These are phyloP conservation scores for Byssoonygena ceratinophila DNA, from an alignment of 2,329 filamentous ascomycete species.

Conservation along the genomic window DNA sequence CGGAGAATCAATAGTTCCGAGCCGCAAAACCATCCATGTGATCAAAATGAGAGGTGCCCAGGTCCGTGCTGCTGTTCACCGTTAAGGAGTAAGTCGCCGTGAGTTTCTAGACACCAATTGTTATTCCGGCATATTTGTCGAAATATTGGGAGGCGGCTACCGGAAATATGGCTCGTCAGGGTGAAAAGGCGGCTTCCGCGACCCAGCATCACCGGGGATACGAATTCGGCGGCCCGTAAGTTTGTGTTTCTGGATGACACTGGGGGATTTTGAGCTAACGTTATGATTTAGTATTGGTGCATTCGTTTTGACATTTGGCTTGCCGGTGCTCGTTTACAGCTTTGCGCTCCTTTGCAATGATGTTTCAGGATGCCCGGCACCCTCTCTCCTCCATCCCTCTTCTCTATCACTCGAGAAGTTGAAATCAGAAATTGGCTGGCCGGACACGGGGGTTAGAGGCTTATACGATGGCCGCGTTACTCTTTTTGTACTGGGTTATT, in stretches of 20 bases:
- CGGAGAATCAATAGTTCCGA: too few species aligned
- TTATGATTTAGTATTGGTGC: slow-evolving; percentile 3
- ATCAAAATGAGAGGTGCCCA: too few species aligned
- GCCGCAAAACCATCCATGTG: too few species aligned
- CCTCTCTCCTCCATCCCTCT: slow-evolving; percentile 63
- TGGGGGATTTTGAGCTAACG: background rate
- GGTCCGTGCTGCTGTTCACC: too few species aligned
- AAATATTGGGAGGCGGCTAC: background rate
- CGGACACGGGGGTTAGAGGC: slow-evolving; percentile 55
- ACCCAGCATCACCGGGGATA: slow-evolving; percentile 23
- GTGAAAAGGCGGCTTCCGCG: background rate
- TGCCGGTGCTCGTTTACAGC: slow-evolving; percentile 67
- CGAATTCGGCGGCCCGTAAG: slow-evolving; percentile 41
- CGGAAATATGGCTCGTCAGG: background rate
- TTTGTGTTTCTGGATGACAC: background rate
- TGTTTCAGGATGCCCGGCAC: slow-evolving; percentile 77
- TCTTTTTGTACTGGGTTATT: slow-evolving; percentile 63
- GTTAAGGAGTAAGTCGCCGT: too few species aligned
- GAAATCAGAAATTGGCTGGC: slow-evolving; percentile 75
- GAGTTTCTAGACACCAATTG: background rate
- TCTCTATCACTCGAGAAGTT: slow-evolving; percentile 60
- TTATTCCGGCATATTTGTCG: too few species aligned
- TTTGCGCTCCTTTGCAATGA: slow-evolving; percentile 87
- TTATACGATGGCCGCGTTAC: slow-evolving; percentile 60
- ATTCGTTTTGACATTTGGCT: slow-evolving; percentile 63